Evolutionary conservation across 371 early-diverging fungal species (phyloP), one percentile per base, ranked within the genome.

Genomic region (Mortierella sp.): DNA sequence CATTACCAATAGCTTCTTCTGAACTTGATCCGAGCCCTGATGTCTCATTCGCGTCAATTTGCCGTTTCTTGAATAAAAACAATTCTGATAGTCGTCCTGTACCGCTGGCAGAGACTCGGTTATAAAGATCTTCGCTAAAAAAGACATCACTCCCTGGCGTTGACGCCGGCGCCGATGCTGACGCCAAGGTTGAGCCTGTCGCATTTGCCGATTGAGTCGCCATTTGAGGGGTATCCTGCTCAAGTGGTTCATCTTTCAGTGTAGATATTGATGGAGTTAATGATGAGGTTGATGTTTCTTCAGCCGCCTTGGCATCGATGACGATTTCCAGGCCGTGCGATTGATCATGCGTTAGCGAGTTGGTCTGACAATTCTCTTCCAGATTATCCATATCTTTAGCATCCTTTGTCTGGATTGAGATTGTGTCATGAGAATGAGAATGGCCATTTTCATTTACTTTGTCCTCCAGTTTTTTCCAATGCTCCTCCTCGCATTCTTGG

Each of bases 111-210:
- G 71, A 70, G 11, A 70, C 11, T 28, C 48, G 21, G 21, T 70
- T 70, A 50, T 58, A 70, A 6, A 64, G 57, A 32, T 70, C 65
- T 8, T 70, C 71, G 33, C 33, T 58, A 45, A 70, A 64, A 40
- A 63, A 70, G 62, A 32, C 43, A 7, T 19, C 2, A 4, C 1
- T 21, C 9, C 13, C 16, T 55, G 64, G 40, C 33, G 7, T 24
- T 10, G 58, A n/a, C 7, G 47, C 50, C 11, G 22, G 4, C 28
- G 10, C 8, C 28, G 55, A 22, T 55, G 22, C 28, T 11, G 41
- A 19, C 16, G 6, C 58, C 58, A 36, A 11, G 19, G 6, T 48
- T 48, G 48, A 3, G 16, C 36, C 6, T 43, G 45, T 43, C 45
- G 16, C 45, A 43, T 43, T 48, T n/a, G 48, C n/a, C 48, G 16